Evolutionary conservation across 495 filamentous ascomycete genomes (phyloP), one percentile per base, ranked within the genome.

Genomic region (Neurospora tetraspora): DNA sequence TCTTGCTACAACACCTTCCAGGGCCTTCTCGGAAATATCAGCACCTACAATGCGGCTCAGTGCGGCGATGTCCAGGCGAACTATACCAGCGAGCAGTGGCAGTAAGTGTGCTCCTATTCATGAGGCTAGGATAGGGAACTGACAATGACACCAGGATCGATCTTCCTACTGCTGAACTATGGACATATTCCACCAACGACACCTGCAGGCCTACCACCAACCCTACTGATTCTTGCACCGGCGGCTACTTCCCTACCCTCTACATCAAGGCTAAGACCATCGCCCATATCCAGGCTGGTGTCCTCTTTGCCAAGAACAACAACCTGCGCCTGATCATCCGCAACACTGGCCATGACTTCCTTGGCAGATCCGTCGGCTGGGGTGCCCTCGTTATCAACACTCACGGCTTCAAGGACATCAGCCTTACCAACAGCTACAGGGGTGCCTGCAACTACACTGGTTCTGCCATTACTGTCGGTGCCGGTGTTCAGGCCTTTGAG

Each of bases 301-400:
- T 91, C n/a, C 79, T 81, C 27, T 91, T 90, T 69, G 87, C 87
- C 11, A 79, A 81, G 0, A 69, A 84, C 40, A 82, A 88, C 71
- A 89, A 88, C 73, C 83, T 92, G 61, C 86, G 89, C 31, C 75
- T 92, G 12, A 81, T 91, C 34, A 82, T 92, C 43, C 84, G 88
- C n/a, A 91, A 91, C 76, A 91, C 89, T 0, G 90, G 90, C 11
- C 88, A 90, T 71, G 87, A 87, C 71, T 83, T 87, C 79, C 82
- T 83, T 47, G 88, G 89, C 70, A 86, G 86, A 69, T 88, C 86
- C 7, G 85, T 85, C 14, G 89, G 89, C 71, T 85, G 85, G 71
- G 88, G 89, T 38, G 81, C 88, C 1, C 79, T 92, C 37, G 82
- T 85, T 42, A 83, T 92, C 72, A 91, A 90, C 84, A 92, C 89